Conservation (phyloP, 805 yeast genomes). For the Lachancea dasiensis region DNA sequence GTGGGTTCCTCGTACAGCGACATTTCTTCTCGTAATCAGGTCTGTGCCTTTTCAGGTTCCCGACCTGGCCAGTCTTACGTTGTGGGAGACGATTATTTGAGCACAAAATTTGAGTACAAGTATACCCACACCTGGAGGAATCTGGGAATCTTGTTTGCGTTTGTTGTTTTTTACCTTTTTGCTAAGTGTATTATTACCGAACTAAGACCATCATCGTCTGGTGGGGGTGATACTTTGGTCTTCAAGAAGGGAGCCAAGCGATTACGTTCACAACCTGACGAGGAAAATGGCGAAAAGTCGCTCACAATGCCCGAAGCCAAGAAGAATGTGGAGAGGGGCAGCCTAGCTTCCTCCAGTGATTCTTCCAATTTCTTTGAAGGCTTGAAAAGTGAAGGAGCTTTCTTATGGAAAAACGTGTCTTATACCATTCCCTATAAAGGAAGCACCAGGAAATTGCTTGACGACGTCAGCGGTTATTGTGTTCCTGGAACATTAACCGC, state of each 20-base stretch:
- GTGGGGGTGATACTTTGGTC: constrained; percentile 39
- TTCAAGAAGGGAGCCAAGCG: constrained; percentile 44
- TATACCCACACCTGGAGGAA: constrained; percentile 74
- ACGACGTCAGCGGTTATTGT: constrained; percentile 40
- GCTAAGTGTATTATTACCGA: constrained; percentile 22
- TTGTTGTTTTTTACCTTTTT: constrained; percentile 18
- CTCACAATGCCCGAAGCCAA: constrained; percentile 10
- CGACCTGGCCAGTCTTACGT: constrained; percentile 47
- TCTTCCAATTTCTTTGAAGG: constrained; percentile 21
- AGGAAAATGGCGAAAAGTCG: constrained; percentile 15
- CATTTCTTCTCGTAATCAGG: constrained; percentile 32
- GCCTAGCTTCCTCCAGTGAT: constrained; percentile 1
- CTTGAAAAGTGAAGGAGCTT: constrained; percentile 28
- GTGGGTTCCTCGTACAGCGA: constrained; percentile 46
- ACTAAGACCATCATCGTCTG: constrained; percentile 21
- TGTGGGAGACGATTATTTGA: constrained; percentile 54
- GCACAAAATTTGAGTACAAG: constrained; percentile 42
- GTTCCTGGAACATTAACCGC: constrained; percentile 56
- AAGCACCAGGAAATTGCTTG: constrained; percentile 47
- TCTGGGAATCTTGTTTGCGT: constrained; percentile 59
- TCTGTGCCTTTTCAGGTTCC: constrained; percentile 61
- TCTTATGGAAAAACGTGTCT: constrained; percentile 32
- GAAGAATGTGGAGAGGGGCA: constrained; percentile 3
- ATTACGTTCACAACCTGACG: constrained; percentile 11
- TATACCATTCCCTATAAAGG: constrained; percentile 33